Evolutionary conservation across 2,329 filamentous ascomycete genomes (phyloP).

Genomic region (Neonectria faginata): DNA sequence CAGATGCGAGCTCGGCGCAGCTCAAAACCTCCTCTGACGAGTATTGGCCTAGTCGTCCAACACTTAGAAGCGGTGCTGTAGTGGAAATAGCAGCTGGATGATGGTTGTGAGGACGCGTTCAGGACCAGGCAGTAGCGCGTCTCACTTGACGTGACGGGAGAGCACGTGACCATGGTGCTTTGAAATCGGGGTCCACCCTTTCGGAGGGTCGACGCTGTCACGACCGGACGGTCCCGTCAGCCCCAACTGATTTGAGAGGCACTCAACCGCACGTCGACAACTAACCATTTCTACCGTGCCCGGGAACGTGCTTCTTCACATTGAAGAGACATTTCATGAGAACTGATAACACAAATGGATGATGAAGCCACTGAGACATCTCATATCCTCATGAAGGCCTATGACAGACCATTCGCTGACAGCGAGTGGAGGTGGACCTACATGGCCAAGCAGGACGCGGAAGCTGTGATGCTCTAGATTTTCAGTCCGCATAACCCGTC

Average conservation of each 20-base stretch:
- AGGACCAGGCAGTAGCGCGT: slow-evolving; percentile 41
- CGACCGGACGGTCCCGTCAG: slow-evolving; percentile 29
- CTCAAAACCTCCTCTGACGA: neutral
- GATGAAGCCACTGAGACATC: neutral
- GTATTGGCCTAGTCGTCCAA: neutral
- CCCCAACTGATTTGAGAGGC: slow-evolving; percentile 28
- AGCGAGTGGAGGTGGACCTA: too few relatives aligned
- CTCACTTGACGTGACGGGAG: slow-evolving; percentile 42
- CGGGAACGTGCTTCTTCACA: too few relatives aligned
- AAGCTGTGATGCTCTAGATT: neutral
- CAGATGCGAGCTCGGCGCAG: slow-evolving; percentile 21
- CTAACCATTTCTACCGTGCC: neutral
- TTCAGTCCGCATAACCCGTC: neutral
- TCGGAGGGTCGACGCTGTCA: neutral
- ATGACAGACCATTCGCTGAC: neutral
- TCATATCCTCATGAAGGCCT: neutral
- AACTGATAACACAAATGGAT: neutral
- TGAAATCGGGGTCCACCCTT: slow-evolving; percentile 22
- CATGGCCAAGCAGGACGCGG: neutral
- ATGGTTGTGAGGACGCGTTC: slow-evolving; percentile 36
- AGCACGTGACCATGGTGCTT: slow-evolving; percentile 44
- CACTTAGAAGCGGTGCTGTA: slow-evolving; percentile 4
- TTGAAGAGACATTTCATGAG: neutral
- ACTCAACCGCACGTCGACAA: neutral
- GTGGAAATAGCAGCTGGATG: slow-evolving; percentile 1